Percentiles rank a stretch among this genome's conserved stretches.
Conservation (phyloP, 805 yeast genomes). For the Diddensiella transvaalensis region DNA sequence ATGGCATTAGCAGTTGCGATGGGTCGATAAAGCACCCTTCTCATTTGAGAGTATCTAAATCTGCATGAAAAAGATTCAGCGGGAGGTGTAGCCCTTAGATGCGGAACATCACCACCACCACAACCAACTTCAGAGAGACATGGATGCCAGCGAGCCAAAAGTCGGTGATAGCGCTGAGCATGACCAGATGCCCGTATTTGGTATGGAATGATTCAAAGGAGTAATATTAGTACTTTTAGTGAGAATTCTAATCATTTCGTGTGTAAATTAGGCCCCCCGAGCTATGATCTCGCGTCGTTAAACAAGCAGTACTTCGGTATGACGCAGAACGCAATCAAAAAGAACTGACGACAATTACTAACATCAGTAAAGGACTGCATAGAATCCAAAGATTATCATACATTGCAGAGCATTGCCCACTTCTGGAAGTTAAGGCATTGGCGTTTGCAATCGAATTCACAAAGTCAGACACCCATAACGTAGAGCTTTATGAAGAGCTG, state of each 20-base stretch:
- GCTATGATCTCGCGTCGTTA: background rate
- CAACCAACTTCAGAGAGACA: too few relatives aligned
- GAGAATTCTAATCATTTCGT: background rate
- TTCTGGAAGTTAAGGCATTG: background rate
- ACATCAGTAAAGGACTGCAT: background rate
- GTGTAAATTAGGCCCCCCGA: conserved; percentile 1
- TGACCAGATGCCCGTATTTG: background rate
- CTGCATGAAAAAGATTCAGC: too few relatives aligned
- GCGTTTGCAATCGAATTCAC: background rate
- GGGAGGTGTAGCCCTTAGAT: too few relatives aligned
- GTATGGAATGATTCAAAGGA: background rate
- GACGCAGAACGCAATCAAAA: background rate
- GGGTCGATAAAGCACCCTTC: too few relatives aligned
- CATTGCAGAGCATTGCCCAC: background rate
- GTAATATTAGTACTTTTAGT: background rate
- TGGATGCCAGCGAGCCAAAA: background rate
- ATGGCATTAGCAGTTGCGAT: background rate
- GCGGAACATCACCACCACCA: too few relatives aligned
- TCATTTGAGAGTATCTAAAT: too few relatives aligned
- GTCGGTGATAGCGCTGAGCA: background rate
- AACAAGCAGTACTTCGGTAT: background rate
- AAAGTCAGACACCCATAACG: background rate
- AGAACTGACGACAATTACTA: background rate
- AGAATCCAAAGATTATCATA: background rate
- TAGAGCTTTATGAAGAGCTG: background rate